Evolutionary conservation across 257 asterid genomes (phyloP), one percentile per base, ranked within the genome.

Genomic region (Salvia hispanica): DNA sequence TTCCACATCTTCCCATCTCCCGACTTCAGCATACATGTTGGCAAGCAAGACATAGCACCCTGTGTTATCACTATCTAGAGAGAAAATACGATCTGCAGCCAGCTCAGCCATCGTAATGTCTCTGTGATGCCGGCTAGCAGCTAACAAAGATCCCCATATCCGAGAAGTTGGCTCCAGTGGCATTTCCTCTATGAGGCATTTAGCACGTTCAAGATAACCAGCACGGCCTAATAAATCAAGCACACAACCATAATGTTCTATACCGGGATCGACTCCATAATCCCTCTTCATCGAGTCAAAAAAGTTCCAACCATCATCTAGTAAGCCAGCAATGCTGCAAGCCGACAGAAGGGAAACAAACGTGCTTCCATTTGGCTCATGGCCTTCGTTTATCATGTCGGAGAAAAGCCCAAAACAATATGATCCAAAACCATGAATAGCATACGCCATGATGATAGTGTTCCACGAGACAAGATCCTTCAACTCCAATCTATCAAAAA

Each of bases 41-140:
- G 89, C 78, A n/a, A 88, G 88, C 75, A 86, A 65, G 58, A 86
- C 79, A 52, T 81, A 84, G 72, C 86, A 82, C 43, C 96, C 96
- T 0, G 82, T 67, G 25, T 82, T 81, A 64, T 86, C 80, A 39
- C 55, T 77, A 5, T 84, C 83, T 34, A 71, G 58, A 13, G 86
- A 76, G 69, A 78, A 64, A 44, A 84, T 78, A 2, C 46, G 67
- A 33, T 66, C 44, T 37, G 86, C 80, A 12, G 86, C 87, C 50
- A 86, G 21, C 78, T 84, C 91, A 65, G 93, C 96, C 10, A 88
- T 16, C 48, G 80, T 78, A 14, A 86, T 69, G 72, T 79, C 78
- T 61, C 76, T 70, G 47, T 88, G 89, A 44, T 79, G 79, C 47
- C 94, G 77, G 64, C 88, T 68, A 2, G 91, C 96, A 52, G 82